phyloP scores from a whole-genome alignment of 257 asterid species.

The Voacanga thouarsii region DNA sequence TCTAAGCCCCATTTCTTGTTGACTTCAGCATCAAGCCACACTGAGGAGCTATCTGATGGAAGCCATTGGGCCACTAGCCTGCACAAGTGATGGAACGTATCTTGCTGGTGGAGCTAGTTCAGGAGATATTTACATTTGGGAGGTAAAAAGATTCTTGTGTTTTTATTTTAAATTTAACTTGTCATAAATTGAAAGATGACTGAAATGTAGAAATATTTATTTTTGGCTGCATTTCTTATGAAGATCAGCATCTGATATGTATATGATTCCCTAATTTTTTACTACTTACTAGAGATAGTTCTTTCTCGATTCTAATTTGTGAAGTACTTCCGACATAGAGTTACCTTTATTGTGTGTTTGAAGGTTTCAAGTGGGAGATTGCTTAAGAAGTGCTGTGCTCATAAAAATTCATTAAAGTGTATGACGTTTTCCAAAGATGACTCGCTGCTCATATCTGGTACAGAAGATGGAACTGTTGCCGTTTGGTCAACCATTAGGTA shows the following conservation, averaged over 20 bases:
- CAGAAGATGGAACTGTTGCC: slow-evolving; percentile 17
- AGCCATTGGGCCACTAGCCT: slow-evolving; percentile 11
- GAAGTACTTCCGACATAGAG: not conserved
- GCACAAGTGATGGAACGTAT: slow-evolving; percentile 16
- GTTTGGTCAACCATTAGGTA: slow-evolving; percentile 18
- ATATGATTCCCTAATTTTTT: not conserved
- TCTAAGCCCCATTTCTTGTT: not conserved
- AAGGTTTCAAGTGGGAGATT: slow-evolving; percentile 19
- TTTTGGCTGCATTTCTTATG: too few relatives aligned
- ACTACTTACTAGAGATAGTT: not conserved
- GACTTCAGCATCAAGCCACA: slow-evolving; percentile 15
- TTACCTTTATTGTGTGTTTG: not conserved
- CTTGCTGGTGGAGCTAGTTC: slow-evolving; percentile 19
- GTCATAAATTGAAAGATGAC: not conserved
- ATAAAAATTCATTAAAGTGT: not conserved
- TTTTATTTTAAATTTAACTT: too few relatives aligned
- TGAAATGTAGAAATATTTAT: not conserved
- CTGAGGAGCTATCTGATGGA: slow-evolving; percentile 12
- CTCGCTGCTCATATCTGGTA: slow-evolving; percentile 18
- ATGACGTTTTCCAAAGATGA: slow-evolving; percentile 14
- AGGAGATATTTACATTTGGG: slow-evolving; percentile 24
- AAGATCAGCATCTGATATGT: too few relatives aligned
- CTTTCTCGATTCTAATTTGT: not conserved
- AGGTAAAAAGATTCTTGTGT: slow-evolving; percentile 5
- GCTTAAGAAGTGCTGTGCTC: slow-evolving; percentile 11